Base-by-base conservation (phyloP, 139 green algal genomes). In the Coccomyxa sp. region DNA sequence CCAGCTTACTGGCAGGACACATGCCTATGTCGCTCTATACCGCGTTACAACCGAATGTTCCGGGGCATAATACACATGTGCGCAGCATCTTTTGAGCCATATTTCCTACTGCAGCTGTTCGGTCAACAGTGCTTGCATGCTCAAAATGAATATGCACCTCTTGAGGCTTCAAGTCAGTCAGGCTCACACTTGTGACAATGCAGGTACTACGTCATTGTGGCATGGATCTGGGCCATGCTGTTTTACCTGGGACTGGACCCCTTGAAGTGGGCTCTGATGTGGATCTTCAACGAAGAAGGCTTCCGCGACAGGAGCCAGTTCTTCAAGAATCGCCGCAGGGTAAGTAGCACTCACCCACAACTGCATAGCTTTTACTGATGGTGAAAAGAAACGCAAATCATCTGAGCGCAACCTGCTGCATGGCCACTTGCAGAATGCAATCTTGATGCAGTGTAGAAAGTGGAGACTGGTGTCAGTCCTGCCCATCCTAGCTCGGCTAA, bases 201-300 rank as follows among this genome's bases (percentile, higher is more conserved):
- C 90, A 93, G 88, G 58, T 85, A 90, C 80, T 96, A 95, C 51
- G 91, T 93, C 23, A 82, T 96, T 16, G 93, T 90, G 0, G 92
- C 93, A 27, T 96, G 92, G 92, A 91, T 96, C 76, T 96, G 93
- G 93, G 89, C 89, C 23, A 79, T 86, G 58, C 92, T 95, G 81
- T 96, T 91, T 91, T 93, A 95, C 90, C 67, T 95, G 60, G 86
- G 84, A 57, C 88, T 96, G 84, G 93, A 95, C 85, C 88, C 86
- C 77, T 89, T 95, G 86, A 95, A 96, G 88, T 96, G 91, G 91
- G 66, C 81, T 7, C 85, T 96, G 82, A 88, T 87, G 78, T 96
- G 88, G 83, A 60, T 89, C 0, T 79, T 95, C 28, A 94, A 96
- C 67, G 92, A 95, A 84, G 91, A 96, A n/a, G 92, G 93, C 81